Evolutionary conservation across 164 flowering plant genomes (phyloP).

Genomic region (Nelumbo lutea): DNA sequence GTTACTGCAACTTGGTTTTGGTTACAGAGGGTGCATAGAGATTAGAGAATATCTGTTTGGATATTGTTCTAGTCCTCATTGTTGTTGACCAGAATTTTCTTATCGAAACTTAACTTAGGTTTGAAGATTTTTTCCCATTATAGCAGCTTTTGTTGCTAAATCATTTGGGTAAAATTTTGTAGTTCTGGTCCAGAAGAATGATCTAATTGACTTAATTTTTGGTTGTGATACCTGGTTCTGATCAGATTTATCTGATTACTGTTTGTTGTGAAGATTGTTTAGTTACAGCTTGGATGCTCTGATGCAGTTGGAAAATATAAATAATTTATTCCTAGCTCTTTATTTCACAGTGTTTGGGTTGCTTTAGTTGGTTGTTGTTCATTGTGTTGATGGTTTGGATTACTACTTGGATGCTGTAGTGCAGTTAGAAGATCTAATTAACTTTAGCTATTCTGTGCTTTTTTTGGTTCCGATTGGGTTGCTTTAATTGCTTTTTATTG

Average conservation of each 20-base stretch:
- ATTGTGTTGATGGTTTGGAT: neutral
- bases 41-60: neutral
- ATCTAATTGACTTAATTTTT: too few relatives aligned
- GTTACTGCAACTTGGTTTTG: neutral
- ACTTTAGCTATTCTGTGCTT: neutral
- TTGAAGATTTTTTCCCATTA: neutral
- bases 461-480: slow-evolving; percentile 3
- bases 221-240: too few relatives aligned
- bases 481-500: neutral
- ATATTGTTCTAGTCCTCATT: neutral
- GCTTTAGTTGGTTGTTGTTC: neutral
- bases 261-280: neutral
- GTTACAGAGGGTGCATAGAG: neutral
- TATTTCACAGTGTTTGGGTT: neutral
- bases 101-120: neutral
- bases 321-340: neutral
- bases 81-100: too few relatives aligned
- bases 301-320: neutral
- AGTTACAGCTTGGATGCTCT: neutral
- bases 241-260: neutral
- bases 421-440: neutral
- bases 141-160: neutral
- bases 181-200: too few relatives aligned
- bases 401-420: neutral
- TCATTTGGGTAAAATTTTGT: too few relatives aligned